Evolutionary conservation across 2,329 filamentous ascomycete genomes (phyloP), one percentile per base, ranked within the genome.

Genomic region (Pestalotiopsis sp.): DNA sequence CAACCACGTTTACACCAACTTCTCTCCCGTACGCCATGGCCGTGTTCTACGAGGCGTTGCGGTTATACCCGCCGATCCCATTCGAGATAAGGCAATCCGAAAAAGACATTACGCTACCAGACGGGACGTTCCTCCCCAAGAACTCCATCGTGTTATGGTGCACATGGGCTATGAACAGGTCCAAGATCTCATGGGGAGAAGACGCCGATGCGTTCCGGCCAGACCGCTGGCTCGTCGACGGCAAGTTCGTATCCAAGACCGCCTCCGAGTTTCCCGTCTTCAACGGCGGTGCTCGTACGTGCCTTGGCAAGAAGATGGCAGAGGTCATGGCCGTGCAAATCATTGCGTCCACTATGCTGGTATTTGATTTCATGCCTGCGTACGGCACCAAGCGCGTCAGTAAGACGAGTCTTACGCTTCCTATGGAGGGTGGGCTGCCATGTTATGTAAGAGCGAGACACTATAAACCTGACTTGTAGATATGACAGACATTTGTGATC

Each of bases 71-170:
- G 2, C 89, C 89, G 2, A 86, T 92, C 36, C 90, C 90, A 1
- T 89, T 92, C 70, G 90, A 92, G 74, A 86, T 92, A 72, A 90
- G 89, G 75, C 88, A 92, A 77, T 84, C 84, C 69, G 83, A 84
- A 27, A 75, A 81, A 66, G 76, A 82, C 20, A 85, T 84, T 3
- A 86, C 83, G 0, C 81, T 92, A 2, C 89, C 89, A 0, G 89
- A 91, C 72, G 88, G 88, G 4, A 91, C 89, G 0, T 84, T 82
- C 61, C 81, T 92, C 4, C 88, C 88, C 0, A 75, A 78, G 36
- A 76, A 80, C 13, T 82, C 88, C 0, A 82, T 92, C 27, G 80
- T 91, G 2, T 79, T 91, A 3, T 92, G 89, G 89, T 90, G 87
- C 70, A 81, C 87, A 3, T 91, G 89, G 87, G 87, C 90, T 0